phyloP scores from a whole-genome alignment of 257 asterid species.

The Gentiana straminea region DNA sequence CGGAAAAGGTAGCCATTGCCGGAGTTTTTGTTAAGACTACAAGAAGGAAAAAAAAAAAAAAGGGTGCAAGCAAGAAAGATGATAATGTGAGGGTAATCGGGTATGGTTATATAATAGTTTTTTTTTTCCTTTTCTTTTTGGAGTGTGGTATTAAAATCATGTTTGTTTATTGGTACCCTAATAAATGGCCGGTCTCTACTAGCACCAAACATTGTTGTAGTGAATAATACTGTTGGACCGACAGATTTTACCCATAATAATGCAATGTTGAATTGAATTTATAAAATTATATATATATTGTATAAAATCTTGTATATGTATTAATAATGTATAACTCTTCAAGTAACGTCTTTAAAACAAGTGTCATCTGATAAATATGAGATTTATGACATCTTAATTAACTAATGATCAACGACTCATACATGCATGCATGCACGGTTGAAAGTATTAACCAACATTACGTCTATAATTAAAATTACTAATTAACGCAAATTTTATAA shows the following conservation, averaged over 20 bases:
- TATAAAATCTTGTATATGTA: too few species aligned
- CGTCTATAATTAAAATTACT: too few species aligned
- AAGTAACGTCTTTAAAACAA: too few species aligned
- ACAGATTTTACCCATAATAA: background rate
- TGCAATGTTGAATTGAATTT: too few species aligned
- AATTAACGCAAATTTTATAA: too few species aligned
- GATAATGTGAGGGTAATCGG: background rate
- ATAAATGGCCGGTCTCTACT: constrained; percentile 31
- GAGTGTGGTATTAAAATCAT: background rate
- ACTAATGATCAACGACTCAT: too few species aligned
- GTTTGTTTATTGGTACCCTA: constrained; percentile 27
- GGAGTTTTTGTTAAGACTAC: background rate
- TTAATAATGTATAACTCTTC: too few species aligned
- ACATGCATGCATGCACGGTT: too few species aligned
- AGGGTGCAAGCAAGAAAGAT: background rate
- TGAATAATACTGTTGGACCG: constrained; percentile 15
- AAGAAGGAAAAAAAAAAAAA: background rate
- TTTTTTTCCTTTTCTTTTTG: background rate
- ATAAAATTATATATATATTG: too few species aligned
- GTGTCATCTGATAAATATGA: too few species aligned
- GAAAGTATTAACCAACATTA: too few species aligned
- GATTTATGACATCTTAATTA: too few species aligned
- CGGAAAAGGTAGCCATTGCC: constrained; percentile 10
- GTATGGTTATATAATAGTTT: constrained; percentile 15
- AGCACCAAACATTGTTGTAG: constrained; percentile 3